A percentile compares a stretch with the other conserved stretches of the same genome.
Evolutionary conservation across 2,329 filamentous ascomycete species (phyloP).

Genomic region (Fusarium sp.): DNA sequence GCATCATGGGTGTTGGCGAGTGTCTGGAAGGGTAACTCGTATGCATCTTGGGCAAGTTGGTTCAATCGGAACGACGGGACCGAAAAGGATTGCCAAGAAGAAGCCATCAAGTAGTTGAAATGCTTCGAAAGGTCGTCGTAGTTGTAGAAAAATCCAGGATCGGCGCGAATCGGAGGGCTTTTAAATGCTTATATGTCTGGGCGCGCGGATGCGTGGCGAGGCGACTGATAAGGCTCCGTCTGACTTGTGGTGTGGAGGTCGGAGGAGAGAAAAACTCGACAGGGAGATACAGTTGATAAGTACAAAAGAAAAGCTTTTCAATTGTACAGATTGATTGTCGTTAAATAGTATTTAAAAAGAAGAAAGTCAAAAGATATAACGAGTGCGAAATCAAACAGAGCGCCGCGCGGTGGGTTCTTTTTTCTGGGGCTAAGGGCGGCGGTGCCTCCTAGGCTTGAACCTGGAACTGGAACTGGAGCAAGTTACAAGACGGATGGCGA

Average conservation of each 20-base stretch:
- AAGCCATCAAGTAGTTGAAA: conserved; percentile 52
- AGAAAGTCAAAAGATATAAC: conserved; percentile 6
- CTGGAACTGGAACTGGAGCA: conserved; percentile 20
- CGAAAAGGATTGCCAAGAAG: conserved; percentile 54
- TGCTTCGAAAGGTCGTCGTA: conserved; percentile 13
- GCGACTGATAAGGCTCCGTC: conserved; percentile 22
- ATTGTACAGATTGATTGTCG: conserved; percentile 20
- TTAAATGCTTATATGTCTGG: conserved; percentile 23
- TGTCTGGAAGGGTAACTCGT: conserved; percentile 58
- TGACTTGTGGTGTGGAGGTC: neutral
- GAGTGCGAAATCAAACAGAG: conserved; percentile 35
- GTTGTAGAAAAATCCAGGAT: conserved; percentile 14
- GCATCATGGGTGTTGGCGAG: conserved; percentile 60
- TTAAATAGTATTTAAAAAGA: conserved; percentile 6
- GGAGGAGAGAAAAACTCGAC: conserved; percentile 4
- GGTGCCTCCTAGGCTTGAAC: conserved; percentile 16
- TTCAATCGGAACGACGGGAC: conserved; percentile 61
- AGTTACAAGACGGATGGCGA: conserved; percentile 23
- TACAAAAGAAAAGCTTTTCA: conserved; percentile 10
- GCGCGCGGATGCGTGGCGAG: conserved; percentile 13
- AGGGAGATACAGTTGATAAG: neutral
- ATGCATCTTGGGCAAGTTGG: conserved; percentile 54
- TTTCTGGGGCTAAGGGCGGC: conserved; percentile 34
- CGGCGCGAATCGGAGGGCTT: conserved; percentile 28
- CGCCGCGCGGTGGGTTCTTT: conserved; percentile 32